Base-by-base conservation (phyloP, 2,329 filamentous ascomycete genomes). In the Fusarium mangiferae region DNA sequence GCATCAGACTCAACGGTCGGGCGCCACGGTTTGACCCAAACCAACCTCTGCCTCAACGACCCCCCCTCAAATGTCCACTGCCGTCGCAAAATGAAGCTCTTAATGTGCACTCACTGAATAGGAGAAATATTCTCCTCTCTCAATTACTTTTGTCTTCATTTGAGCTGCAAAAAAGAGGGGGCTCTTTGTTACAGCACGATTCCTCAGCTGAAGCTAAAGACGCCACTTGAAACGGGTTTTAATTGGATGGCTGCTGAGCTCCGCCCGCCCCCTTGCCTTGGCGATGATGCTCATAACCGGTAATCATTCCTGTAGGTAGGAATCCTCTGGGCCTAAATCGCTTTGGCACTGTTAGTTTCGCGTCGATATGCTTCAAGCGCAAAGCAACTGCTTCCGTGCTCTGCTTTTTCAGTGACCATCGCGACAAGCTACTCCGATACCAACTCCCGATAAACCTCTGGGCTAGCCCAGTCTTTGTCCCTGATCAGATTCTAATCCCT, bases 151-250 rank as follows among this genome's bases (percentile, higher is more conserved):
- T 14, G 1, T 28, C 44, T 49, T 49, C 12, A 13, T 28, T 26
- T 18, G 7, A 38, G n/a, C 55, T 48, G 22, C 8, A 20, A 52
- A 51, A 70, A 70, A 58, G 58, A 70, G 39, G 66, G 58, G 59
- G 36, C 22, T 52, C 11, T 45, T 54, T 61, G 28, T 36, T 13
- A 17, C 6, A 12, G 18, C 7, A 39, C 42, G 41, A 60, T 67
- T 35, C 39, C 49, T 59, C 30, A 58, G 45, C 59, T 65, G 45
- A 54, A 66, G 59, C 67, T 70, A 70, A 70, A 70, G 20, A 59
- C 67, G 67, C 67, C 66, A 66, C 67, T 51, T 70, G 28, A 52
- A 52, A 64, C 55, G 22, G 26, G 30, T 58, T 69, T 69, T 69
- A 35, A 65, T 70, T 70, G 67, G 66, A 61, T 68, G 41, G 51